Base-by-base conservation (phyloP, 2,329 filamentous ascomycete genomes). In the Aaosphaeria arxii region DNA sequence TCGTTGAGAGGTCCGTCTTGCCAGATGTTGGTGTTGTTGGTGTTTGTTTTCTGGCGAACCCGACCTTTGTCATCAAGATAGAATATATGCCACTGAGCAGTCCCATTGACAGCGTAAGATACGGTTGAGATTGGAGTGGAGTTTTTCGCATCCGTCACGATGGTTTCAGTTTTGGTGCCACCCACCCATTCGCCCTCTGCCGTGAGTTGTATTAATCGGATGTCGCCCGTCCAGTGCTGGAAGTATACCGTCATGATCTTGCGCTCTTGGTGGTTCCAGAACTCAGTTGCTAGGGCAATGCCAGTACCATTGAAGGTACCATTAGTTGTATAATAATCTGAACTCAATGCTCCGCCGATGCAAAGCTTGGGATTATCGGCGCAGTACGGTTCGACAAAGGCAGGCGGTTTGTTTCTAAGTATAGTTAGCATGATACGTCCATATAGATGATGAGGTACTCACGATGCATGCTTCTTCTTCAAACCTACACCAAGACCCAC, bases 1-100 rank as follows among this genome's bases (percentile, higher is more conserved):
- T 96, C 88, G 58, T 85, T 66, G 13, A 68, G 48, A 54, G 67
- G 50, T 0, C 74, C 74, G 7, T 71, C 59, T n/a, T 55, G 44
- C 74, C 74, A 76, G 11, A 74, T 48, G 33, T 71, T 71, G 6
- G 61, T 57, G 3, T 44, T 49, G 48, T 75, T 75, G 41, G 61
- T 66, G 45, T 71, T 71, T 3, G 61, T 64, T 13, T 69, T 56
- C 54, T 76, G 73, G 32, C 63, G 64, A 31, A 76, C 48, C 2
- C 53, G 64, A 44, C 72, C 71, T 51, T 71, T 63, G 2, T 60
- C 56, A 42, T 71, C 68, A 13, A 76, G 66, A 48, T 77, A 74
- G 55, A 73, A 74, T 11, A 74, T 56, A 43, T 74, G 71, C 39
- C 39, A 41, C 39, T 41, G 70, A 66, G 59, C 64, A 33, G 64